Evolutionary conservation across 169 alveolate species (phyloP).

Genomic region (Cystoisospora suis): DNA sequence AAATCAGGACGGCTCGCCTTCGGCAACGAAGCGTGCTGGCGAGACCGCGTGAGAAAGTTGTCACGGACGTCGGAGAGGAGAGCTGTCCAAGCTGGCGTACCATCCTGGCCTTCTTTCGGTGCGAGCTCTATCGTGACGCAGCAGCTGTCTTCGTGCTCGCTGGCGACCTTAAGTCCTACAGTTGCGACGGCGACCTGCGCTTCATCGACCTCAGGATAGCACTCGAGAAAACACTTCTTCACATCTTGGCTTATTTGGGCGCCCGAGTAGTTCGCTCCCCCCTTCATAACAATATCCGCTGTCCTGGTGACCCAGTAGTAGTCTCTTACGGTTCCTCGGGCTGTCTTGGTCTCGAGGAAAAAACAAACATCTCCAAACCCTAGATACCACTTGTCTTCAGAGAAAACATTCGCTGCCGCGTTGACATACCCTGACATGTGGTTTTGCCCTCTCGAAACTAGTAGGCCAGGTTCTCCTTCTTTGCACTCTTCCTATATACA

Average conservation of each 20-base stretch:
- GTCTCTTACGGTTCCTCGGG: background rate
- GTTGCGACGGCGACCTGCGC: background rate
- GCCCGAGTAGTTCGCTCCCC: constrained; percentile 72
- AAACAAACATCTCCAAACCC: constrained; percentile 55
- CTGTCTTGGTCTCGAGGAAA: background rate
- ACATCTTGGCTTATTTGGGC: constrained; percentile 66
- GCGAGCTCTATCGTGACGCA: constrained; percentile 44
- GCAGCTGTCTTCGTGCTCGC: constrained; percentile 60
- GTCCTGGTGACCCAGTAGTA: constrained; percentile 70
- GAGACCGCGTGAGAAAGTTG: background rate
- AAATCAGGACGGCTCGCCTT: constrained; percentile 42
- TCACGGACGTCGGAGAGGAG: background rate
- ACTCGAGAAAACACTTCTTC: background rate
- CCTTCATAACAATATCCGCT: constrained; percentile 64
- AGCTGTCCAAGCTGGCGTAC: background rate
- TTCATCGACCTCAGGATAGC: background rate
- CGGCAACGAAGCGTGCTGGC: background rate
- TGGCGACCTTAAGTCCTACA: constrained; percentile 15
- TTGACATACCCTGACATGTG: constrained; percentile 65
- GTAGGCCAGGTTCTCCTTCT: constrained; percentile 69
- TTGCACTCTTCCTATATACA: constrained; percentile 34
- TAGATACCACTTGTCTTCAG: constrained; percentile 47
- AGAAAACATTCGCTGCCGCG: background rate
- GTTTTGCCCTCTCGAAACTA: constrained; percentile 69
- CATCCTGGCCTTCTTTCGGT: background rate